These are phyloP conservation scores for Paraconiothyrium brasiliense DNA, from an alignment of 2,329 filamentous ascomycete species.

Conservation along the genomic window DNA sequence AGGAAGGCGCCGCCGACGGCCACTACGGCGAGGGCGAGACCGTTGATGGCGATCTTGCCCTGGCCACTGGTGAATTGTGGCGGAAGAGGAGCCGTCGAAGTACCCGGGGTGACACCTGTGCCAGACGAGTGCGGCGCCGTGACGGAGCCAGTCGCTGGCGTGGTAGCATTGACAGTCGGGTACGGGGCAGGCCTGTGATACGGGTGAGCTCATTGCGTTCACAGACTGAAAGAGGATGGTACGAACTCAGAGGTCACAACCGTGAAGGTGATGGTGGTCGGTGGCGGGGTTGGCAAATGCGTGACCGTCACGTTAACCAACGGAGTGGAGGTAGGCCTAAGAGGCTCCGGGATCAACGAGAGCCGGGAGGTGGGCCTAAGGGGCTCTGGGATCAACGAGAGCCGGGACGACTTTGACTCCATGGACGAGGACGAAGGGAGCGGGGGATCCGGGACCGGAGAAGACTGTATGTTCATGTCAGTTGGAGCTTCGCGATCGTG, in stretches of 20 bases:
- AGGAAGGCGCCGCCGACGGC: slow-evolving; percentile 2
- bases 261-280: neutral
- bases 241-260: slow-evolving; percentile 2
- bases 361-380: neutral
- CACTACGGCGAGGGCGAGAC: slow-evolving; percentile 1
- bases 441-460: neutral
- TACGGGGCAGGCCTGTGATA: neutral
- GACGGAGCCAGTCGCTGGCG: neutral
- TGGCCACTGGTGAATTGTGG: slow-evolving; percentile 6
- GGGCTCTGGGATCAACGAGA: neutral
- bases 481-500: neutral
- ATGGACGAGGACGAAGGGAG: neutral
- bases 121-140: slow-evolving; percentile 10
- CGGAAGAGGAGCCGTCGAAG: neutral
- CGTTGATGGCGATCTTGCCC: slow-evolving; percentile 2
- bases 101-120: neutral
- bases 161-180: slow-evolving; percentile 1
- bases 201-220: neutral
- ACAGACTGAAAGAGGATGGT: neutral
- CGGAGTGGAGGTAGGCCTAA: neutral
- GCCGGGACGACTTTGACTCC: neutral
- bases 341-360: neutral
- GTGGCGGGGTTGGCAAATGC: neutral
- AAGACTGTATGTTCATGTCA: neutral
- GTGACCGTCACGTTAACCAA: neutral